phyloP scores from a whole-genome alignment of 1,139 yeast species.

The Petasospora fabianii region DNA sequence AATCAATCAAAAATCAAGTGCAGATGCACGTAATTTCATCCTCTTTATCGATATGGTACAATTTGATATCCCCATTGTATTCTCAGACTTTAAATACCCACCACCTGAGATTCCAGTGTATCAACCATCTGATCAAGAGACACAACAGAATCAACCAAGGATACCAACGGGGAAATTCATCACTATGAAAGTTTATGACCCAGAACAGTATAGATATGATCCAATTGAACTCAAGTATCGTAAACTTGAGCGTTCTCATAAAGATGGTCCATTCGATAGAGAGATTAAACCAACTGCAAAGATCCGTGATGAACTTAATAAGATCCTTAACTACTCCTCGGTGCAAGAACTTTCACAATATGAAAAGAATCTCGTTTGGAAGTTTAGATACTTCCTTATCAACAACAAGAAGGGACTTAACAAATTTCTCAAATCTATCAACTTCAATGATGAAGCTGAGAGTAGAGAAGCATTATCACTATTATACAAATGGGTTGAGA shows the following conservation, averaged over 20 bases:
- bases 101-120: slow-evolving; percentile 26
- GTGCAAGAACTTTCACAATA: slow-evolving; percentile 76
- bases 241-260: slow-evolving; percentile 75
- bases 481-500: slow-evolving; percentile 61
- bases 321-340: slow-evolving; percentile 73
- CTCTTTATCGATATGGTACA: slow-evolving; percentile 68
- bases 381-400: slow-evolving; percentile 80
- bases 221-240: slow-evolving; percentile 89
- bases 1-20: slow-evolving; percentile 32
- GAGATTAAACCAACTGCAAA: slow-evolving; percentile 89
- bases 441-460: slow-evolving; percentile 85
- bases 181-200: slow-evolving; percentile 53
- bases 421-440: slow-evolving; percentile 80
- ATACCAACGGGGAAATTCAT: slow-evolving; percentile 34
- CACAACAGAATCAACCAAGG: slow-evolving; percentile 26
- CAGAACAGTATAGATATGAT: slow-evolving; percentile 62
- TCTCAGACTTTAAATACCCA: slow-evolving; percentile 46
- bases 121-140: slow-evolving; percentile 18
- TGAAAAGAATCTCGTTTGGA: slow-evolving; percentile 90
- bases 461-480: slow-evolving; percentile 69
- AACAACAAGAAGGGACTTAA: slow-evolving; percentile 74
- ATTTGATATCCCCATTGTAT: slow-evolving; percentile 80
- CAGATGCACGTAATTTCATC: slow-evolving; percentile 35
- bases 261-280: slow-evolving; percentile 71
- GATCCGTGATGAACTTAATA: slow-evolving; percentile 67